Conservation (phyloP, 345 rosid species). For the Raphanus raphanistrum region DNA sequence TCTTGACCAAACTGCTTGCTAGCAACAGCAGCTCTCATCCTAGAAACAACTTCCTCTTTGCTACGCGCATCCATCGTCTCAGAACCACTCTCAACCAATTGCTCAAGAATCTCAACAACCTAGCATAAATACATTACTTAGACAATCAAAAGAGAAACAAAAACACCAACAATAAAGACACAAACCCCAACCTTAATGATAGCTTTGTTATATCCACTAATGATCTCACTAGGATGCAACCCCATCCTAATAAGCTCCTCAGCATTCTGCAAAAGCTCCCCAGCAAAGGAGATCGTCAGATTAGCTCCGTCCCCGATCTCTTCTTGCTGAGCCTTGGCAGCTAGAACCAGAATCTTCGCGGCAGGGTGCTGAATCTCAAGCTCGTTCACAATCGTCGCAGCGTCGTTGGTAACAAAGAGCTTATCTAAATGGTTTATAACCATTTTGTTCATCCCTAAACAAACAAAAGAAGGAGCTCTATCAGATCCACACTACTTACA, state of each 20-base stretch:
- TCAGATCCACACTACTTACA: too few relatives aligned
- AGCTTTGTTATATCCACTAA: conserved; percentile 87
- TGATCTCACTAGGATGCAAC: conserved; percentile 94
- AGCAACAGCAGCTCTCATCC: conserved; percentile 96
- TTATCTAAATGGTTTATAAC: conserved; percentile 95
- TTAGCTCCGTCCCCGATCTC: conserved; percentile 99
- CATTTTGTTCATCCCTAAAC: conserved; percentile 80
- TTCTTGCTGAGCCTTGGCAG: conserved; percentile 96
- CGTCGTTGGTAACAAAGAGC: conserved; percentile 90
- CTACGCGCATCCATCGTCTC: conserved; percentile 92
- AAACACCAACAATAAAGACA: background rate
- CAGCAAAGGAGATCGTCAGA: conserved; percentile 84
- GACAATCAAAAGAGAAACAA: background rate
- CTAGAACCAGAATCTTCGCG: conserved; percentile 87
- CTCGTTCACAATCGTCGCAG: conserved; percentile 92
- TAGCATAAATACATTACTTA: conserved; percentile 16
- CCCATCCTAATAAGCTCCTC: conserved; percentile 98
- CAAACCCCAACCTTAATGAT: conserved; percentile 46
- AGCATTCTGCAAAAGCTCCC: conserved; percentile 91
- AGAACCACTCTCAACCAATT: conserved; percentile 84
- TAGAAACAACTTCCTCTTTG: conserved; percentile 67
- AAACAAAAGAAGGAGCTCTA: too few relatives aligned
- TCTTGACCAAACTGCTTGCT: conserved; percentile 98
- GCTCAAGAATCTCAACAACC: conserved; percentile 65
- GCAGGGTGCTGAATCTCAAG: conserved; percentile 99